Evolutionary conservation across 2,329 filamentous ascomycete species (phyloP).

Genomic region (Alternaria conjuncta): DNA sequence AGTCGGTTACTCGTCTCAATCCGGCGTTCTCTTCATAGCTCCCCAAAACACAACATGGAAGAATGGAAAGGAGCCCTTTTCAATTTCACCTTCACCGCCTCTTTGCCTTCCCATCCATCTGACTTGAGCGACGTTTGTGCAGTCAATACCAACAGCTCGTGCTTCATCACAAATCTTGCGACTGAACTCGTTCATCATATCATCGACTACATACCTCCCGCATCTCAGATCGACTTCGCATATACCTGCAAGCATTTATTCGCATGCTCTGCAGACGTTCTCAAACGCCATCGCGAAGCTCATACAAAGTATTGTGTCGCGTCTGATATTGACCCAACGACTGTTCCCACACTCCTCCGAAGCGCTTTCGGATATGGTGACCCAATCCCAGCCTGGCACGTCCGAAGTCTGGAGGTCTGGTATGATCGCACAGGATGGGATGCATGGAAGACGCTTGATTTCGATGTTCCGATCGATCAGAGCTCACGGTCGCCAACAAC

Average conservation of each 20-base stretch:
- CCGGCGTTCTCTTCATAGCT: not conserved
- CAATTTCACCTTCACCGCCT: not conserved
- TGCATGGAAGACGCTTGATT: constrained; percentile 13
- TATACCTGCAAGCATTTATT: constrained; percentile 13
- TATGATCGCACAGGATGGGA: constrained; percentile 15
- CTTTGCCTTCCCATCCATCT: not conserved
- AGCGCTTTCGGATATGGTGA: constrained; percentile 14
- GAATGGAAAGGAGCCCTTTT: not conserved
- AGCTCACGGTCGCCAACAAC: not conserved
- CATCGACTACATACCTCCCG: constrained; percentile 10
- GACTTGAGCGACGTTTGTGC: not conserved
- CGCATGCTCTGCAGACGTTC: constrained; percentile 2
- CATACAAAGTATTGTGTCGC: constrained; percentile 13
- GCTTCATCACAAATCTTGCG: constrained; percentile 1
- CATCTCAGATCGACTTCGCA: constrained; percentile 16
- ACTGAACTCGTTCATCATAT: constrained; percentile 12
- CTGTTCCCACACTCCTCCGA: constrained; percentile 16
- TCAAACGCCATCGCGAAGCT: constrained; percentile 17
- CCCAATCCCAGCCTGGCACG: constrained; percentile 18
- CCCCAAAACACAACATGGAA: not conserved
- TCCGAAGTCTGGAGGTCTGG: constrained; percentile 19
- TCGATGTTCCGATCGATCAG: constrained; percentile 1
- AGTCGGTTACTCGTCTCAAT: not conserved
- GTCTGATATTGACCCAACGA: constrained; percentile 16
- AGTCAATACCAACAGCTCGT: not conserved